Base-by-base conservation (phyloP, 805 yeast genomes). In the Cyberlindnera maclurae region DNA sequence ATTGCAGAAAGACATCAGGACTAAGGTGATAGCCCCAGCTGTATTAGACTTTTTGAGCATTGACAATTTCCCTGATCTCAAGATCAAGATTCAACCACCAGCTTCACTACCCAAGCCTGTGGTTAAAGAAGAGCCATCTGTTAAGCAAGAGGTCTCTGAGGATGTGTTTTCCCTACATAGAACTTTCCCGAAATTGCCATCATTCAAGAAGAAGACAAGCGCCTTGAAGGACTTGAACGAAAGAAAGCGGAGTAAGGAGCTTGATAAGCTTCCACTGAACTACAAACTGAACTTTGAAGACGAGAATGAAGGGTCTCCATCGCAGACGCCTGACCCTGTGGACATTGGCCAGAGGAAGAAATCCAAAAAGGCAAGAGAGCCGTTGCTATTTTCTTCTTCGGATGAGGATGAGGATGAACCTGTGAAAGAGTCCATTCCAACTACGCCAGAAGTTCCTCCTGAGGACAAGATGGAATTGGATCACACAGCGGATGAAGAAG, bases 1-100 rank as follows among this genome's bases (percentile, higher is more conserved):
- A 34, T 57, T 87, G 33, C 62, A 77, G 15, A 80, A 81, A 43
- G 95, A 87, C 59, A 73, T 87, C 17, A 68, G 83, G 47, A 90
- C 79, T 51, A 73, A 86, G 43, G 61, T 83, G 4, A 71, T 85
- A 17, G 88, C 83, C 0, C 86, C 93, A 0, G 67, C 70, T 2
- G 73, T 87, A 13, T 65, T 82, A 38, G 79, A 79, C 24, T 59
- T 71, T 15, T 64, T 87, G 46, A 71, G 74, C 40, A 79, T 77
- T 29, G 73, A 71, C 4, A 70, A 70, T 29, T 81, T 73, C 51
- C 82, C 85, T 1, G 71, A 68, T 3, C 54, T 63, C 17, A 41
- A 64, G 37, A 57, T 61, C n/a, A 56, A 68, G 46, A 56, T 62
- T 26, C 43, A 18, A 28, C 38, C 28, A 17, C 48, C 15, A 31